Percentiles rank a stretch among this genome's conserved stretches.
Evolutionary conservation across 2,329 filamentous ascomycete species (phyloP).

Genomic region (Sphaerulina vaccinii): DNA sequence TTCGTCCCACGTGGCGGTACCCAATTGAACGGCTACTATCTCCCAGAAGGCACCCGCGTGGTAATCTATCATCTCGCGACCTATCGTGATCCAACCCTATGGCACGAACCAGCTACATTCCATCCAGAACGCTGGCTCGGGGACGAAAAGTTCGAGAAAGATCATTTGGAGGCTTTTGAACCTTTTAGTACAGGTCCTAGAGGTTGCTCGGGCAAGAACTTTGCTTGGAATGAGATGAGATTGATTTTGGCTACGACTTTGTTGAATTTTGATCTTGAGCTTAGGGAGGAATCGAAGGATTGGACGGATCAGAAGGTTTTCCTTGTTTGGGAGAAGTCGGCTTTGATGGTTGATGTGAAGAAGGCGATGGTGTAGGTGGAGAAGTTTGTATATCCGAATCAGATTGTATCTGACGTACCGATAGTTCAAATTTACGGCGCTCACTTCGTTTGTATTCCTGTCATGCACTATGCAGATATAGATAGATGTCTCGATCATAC

Average conservation of each 20-base stretch:
- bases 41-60: conserved; percentile 21
- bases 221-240: conserved; percentile 42
- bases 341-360: not conserved
- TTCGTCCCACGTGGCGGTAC: conserved; percentile 25
- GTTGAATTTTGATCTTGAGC: conserved; percentile 17
- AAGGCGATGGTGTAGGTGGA: no score
- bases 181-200: conserved; percentile 29
- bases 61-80: conserved; percentile 22
- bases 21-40: conserved; percentile 19
- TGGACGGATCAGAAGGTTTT: conserved; percentile 26
- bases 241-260: conserved; percentile 29
- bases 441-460: no score
- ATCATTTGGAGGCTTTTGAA: conserved; percentile 28
- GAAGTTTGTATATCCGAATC: no score
- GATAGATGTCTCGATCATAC: no score
- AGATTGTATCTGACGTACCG: no score
- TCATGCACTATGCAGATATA: no score
- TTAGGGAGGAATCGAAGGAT: conserved; percentile 6
- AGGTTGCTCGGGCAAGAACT: conserved; percentile 30
- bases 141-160: conserved; percentile 26
- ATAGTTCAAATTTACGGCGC: no score
- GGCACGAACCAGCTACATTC: conserved; percentile 26
- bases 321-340: conserved; percentile 35
- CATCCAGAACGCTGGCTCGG: conserved; percentile 36
- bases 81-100: conserved; percentile 18